These are phyloP conservation scores for Bjerkandera adusta DNA, from an alignment of 1,284 basidiomycete species.

Conservation along the genomic window DNA sequence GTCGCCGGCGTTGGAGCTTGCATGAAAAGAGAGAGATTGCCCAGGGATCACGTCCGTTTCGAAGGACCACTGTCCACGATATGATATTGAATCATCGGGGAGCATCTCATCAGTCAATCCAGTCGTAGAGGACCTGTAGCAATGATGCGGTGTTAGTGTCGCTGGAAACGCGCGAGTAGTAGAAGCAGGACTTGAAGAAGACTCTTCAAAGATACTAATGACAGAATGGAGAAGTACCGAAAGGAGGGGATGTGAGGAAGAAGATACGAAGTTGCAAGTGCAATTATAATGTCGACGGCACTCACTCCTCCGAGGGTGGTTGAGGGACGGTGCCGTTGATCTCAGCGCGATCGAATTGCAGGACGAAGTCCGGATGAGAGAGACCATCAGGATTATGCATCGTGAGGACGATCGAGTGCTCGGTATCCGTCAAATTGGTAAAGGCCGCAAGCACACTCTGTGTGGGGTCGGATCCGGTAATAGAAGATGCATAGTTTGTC, in stretches of 20 bases:
- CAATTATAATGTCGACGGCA: background rate
- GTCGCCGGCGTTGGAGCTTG: slow-evolving; percentile 19
- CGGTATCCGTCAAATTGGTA: slow-evolving; percentile 25
- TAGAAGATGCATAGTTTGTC: slow-evolving; percentile 26
- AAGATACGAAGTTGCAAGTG: slow-evolving; percentile 1
- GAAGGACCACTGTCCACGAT: slow-evolving; percentile 29
- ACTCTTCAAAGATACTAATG: too few species aligned
- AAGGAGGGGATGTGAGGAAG: background rate
- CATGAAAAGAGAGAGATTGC: slow-evolving; percentile 16
- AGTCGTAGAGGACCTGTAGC: slow-evolving; percentile 15
- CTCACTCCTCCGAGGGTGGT: slow-evolving; percentile 7
- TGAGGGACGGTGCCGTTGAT: slow-evolving; percentile 12
- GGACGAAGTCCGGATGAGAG: slow-evolving; percentile 4
- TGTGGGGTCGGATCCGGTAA: slow-evolving; percentile 22
- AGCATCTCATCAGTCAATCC: slow-evolving; percentile 19
- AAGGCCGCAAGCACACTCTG: slow-evolving; percentile 29
- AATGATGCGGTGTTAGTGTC: background rate
- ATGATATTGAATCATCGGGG: slow-evolving; percentile 26
- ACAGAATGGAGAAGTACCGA: background rate
- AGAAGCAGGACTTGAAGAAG: too few species aligned
- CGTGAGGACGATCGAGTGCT: slow-evolving; percentile 28
- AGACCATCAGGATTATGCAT: slow-evolving; percentile 23
- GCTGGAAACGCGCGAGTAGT: background rate
- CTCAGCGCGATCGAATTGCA: slow-evolving; percentile 19
- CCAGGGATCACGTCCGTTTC: slow-evolving; percentile 23